Evolutionary conservation across 2,329 filamentous ascomycete species (phyloP).

Genomic region (Balansia obtecta): DNA sequence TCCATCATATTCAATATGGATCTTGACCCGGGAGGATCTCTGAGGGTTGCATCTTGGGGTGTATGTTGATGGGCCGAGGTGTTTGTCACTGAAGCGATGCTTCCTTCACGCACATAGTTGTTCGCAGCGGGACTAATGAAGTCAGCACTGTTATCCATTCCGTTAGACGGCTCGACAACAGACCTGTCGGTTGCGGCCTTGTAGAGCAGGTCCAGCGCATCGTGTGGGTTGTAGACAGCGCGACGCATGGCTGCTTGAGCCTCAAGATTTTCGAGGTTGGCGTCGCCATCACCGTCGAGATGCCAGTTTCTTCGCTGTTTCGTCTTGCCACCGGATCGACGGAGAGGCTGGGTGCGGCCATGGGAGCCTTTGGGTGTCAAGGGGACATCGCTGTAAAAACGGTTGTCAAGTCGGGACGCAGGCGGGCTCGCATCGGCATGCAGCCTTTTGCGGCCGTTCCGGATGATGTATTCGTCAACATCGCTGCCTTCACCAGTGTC

Average conservation of each 20-base stretch:
- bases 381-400: conserved; percentile 40
- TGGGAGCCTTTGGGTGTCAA: conserved; percentile 52
- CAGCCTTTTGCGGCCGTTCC: conserved; percentile 61
- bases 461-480: conserved; percentile 54
- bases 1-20: conserved; percentile 9
- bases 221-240: conserved; percentile 81
- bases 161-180: conserved; percentile 17
- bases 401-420: conserved; percentile 26
- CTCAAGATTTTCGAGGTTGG: conserved; percentile 51
- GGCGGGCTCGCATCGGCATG: conserved; percentile 34
- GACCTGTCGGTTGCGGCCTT: conserved; percentile 64
- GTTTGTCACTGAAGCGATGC: conserved; percentile 14
- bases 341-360: conserved; percentile 53
- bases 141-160: conserved; percentile 6
- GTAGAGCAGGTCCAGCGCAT: conserved; percentile 82
- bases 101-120: conserved; percentile 19
- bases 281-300: conserved; percentile 42
- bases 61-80: conserved; percentile 9
- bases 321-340: conserved; percentile 38
- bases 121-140: conserved; percentile 12
- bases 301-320: conserved; percentile 19
- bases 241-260: conserved; percentile 51
- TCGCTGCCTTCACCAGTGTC: conserved; percentile 41
- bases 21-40: conserved; percentile 5
- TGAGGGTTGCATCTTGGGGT: conserved; percentile 5